phyloP scores from a whole-genome alignment of 2,329 filamentous ascomycete species.

The Colletotrichum cereale region DNA sequence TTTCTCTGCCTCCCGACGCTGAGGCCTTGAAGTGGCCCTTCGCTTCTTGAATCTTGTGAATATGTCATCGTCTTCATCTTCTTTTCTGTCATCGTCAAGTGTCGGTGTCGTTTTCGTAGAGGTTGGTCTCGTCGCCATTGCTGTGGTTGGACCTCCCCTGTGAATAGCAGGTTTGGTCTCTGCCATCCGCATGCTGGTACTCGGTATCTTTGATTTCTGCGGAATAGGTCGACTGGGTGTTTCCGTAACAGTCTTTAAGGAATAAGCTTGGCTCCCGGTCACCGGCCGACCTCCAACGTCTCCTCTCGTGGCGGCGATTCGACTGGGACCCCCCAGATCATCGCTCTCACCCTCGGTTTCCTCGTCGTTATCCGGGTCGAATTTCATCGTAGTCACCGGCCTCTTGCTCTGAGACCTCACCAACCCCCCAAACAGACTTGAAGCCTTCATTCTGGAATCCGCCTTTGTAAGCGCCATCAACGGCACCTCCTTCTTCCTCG shows the following conservation, averaged over 20 bases:
- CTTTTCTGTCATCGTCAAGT: neutral
- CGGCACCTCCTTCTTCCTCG: conserved; percentile 47
- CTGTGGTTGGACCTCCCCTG: neutral
- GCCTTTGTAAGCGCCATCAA: conserved; percentile 45
- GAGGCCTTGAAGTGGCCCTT: conserved; percentile 11
- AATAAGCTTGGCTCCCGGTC: neutral
- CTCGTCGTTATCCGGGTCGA: neutral
- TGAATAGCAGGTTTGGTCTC: neutral
- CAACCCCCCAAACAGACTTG: conserved; percentile 44
- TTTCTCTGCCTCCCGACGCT: conserved; percentile 36
- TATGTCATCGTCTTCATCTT: conserved; percentile 16
- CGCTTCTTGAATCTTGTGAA: conserved; percentile 39
- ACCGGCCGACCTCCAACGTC: too few relatives aligned
- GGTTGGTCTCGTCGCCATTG: conserved; percentile 11
- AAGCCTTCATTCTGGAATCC: conserved; percentile 44
- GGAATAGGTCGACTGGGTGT: neutral
- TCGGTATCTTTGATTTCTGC: neutral
- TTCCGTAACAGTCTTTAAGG: neutral
- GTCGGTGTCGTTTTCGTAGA: conserved; percentile 38
- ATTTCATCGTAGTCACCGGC: conserved; percentile 40
- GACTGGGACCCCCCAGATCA: conserved; percentile 9
- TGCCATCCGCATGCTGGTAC: neutral
- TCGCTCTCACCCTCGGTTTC: conserved; percentile 34
- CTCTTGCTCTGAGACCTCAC: conserved; percentile 5
- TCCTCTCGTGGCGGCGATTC: neutral